These are phyloP conservation scores for Hypoxylon crocopeplum DNA, from an alignment of 495 filamentous ascomycete genomes.

Conservation along the genomic window DNA sequence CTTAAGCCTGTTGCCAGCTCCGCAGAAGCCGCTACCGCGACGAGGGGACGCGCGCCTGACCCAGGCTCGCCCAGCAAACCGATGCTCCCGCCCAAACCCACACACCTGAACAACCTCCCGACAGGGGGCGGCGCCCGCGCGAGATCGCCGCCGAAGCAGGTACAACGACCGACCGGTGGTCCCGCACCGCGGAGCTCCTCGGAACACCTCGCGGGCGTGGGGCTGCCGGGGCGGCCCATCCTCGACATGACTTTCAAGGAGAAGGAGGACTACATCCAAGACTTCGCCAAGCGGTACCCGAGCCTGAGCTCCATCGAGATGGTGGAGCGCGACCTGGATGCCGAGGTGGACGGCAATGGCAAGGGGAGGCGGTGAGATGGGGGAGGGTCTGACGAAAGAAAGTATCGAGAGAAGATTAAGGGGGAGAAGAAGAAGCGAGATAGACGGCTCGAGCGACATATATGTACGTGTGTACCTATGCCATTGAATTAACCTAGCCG, in stretches of 20 bases:
- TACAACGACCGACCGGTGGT: conserved; percentile 2
- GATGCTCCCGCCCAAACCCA: conserved; percentile 53
- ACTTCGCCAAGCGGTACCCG: conserved; percentile 84
- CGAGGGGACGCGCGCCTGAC: conserved; percentile 29
- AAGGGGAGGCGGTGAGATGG: conserved; percentile 16
- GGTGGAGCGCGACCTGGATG: conserved; percentile 65
- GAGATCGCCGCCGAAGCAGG: conserved; percentile 47
- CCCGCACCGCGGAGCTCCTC: conserved; percentile 29
- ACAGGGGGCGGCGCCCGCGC: conserved; percentile 44
- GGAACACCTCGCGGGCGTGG: conserved; percentile 48
- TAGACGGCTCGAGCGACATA: background rate
- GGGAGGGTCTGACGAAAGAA: too few species aligned
- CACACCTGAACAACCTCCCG: conserved; percentile 56
- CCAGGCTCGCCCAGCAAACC: conserved; percentile 32
- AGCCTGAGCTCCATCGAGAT: conserved; percentile 82
- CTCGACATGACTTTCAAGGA: conserved; percentile 56
- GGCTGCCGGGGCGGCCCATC: conserved; percentile 49
- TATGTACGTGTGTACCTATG: conserved; percentile 9
- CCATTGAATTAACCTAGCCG: background rate
- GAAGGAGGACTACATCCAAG: conserved; percentile 61
- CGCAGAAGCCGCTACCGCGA: conserved; percentile 20
- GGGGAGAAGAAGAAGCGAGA: conserved; percentile 1
- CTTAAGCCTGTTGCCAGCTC: conserved; percentile 30
- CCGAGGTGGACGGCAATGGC: conserved; percentile 29
- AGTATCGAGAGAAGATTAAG: conserved; percentile 1